Percentiles rank a stretch among this genome's conserved stretches.
phyloP scores from a whole-genome alignment of 2,329 filamentous ascomycete genomes.

The Ascochyta clinopodiicola region DNA sequence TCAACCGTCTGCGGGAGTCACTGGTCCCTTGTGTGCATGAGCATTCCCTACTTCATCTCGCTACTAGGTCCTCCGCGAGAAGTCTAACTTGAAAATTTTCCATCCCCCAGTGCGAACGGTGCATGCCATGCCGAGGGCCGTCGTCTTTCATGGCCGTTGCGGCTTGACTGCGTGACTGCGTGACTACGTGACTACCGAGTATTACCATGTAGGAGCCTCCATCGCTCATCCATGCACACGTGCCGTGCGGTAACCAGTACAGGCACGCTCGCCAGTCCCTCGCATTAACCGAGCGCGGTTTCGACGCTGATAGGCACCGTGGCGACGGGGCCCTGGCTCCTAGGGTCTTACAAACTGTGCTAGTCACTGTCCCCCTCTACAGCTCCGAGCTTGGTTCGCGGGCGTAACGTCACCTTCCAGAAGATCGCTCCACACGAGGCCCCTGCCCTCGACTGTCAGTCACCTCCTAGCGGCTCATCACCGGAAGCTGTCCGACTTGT shows the following conservation, averaged over 20 bases:
- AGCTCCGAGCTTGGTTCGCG: conserved; percentile 33
- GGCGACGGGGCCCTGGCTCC: conserved; percentile 6
- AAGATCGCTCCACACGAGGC: conserved; percentile 20
- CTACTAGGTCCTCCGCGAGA: neutral
- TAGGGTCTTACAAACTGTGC: conserved; percentile 33
- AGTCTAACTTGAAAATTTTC: conserved; percentile 17
- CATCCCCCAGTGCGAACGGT: conserved; percentile 4
- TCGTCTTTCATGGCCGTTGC: neutral
- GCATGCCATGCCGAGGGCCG: neutral
- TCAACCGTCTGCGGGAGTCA: conserved; percentile 19
- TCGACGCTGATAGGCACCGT: conserved; percentile 26
- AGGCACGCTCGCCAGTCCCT: conserved; percentile 24
- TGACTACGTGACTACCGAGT: conserved; percentile 11
- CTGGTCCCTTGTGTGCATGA: conserved; percentile 18
- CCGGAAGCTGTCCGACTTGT: conserved; percentile 20
- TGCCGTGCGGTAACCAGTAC: conserved; percentile 21
- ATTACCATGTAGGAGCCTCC: conserved; percentile 1
- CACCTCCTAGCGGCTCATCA: conserved; percentile 24
- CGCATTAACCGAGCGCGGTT: conserved; percentile 22
- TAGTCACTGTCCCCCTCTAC: conserved; percentile 23
- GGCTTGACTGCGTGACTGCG: neutral
- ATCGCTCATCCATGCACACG: conserved; percentile 28
- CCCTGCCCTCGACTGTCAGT: conserved; percentile 19
- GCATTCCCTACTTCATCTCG: conserved; percentile 8
- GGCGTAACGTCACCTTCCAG: conserved; percentile 38